A percentile compares a stretch with the other conserved stretches of the same genome.
These are phyloP conservation scores for Talaromyces proteolyticus DNA, from an alignment of 495 filamentous ascomycete species.

Conservation along the genomic window DNA sequence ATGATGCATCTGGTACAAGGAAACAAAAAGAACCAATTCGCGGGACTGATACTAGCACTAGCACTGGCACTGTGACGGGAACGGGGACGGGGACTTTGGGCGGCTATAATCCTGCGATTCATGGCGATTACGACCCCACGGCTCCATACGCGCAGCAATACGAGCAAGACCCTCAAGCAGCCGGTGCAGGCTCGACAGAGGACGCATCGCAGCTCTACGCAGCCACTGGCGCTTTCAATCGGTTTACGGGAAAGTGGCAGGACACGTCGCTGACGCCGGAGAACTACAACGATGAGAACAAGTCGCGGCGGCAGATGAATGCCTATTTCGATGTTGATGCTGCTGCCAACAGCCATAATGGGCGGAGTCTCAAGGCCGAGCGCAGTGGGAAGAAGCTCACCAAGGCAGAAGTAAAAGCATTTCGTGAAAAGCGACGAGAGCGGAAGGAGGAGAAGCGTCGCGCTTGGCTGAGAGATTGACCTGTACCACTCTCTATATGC, in stretches of 20 bases:
- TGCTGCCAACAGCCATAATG: slow-evolving; percentile 89
- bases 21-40: too few relatives aligned
- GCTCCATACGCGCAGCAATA: slow-evolving; percentile 77
- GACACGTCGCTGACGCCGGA: slow-evolving; percentile 55
- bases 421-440: slow-evolving; percentile 70
- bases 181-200: slow-evolving; percentile 16
- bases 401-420: slow-evolving; percentile 73
- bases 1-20: too few relatives aligned
- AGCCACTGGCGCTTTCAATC: slow-evolving; percentile 76
- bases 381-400: slow-evolving; percentile 79
- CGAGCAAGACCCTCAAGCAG: slow-evolving; percentile 25
- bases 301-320: slow-evolving; percentile 82
- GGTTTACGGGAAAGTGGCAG: slow-evolving; percentile 88
- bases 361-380: slow-evolving; percentile 87
- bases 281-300: slow-evolving; percentile 82
- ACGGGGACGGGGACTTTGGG: slow-evolving; percentile 32
- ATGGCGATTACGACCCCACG: slow-evolving; percentile 91
- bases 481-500: slow-evolving; percentile 1
- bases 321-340: slow-evolving; percentile 98
- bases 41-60: too few relatives aligned
- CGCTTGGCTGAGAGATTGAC: slow-evolving; percentile 84
- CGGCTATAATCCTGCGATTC: slow-evolving; percentile 92
- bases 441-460: slow-evolving; percentile 93
- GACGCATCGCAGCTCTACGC: slow-evolving; percentile 48
- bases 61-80: too few relatives aligned